Conservation (phyloP, 2,329 filamentous ascomycete genomes). For the Aspergillus floridensis region DNA sequence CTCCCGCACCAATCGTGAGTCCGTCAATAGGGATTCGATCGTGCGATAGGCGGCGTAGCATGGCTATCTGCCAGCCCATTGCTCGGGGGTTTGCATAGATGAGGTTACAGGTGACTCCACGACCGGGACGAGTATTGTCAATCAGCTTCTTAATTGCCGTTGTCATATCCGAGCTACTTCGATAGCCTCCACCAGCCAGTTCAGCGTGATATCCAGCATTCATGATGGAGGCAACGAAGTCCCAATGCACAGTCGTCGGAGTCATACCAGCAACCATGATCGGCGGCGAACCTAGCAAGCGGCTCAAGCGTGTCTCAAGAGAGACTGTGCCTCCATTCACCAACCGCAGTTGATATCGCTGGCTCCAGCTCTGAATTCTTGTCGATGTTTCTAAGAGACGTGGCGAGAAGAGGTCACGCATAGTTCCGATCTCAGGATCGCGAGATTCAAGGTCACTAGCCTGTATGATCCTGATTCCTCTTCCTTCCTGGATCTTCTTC, state of each 20-base stretch:
- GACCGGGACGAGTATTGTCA: constrained; percentile 65
- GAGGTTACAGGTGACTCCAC: constrained; percentile 53
- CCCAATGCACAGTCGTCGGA: constrained; percentile 79
- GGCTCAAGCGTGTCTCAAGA: constrained; percentile 95
- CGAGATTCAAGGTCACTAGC: constrained; percentile 14
- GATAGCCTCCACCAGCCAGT: constrained; percentile 52
- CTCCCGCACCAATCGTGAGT: constrained; percentile 86
- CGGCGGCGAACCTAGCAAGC: constrained; percentile 78
- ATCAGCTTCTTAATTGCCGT: constrained; percentile 48
- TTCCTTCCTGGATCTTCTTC: constrained; percentile 16
- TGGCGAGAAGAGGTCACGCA: constrained; percentile 17
- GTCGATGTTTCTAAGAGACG: constrained; percentile 52
- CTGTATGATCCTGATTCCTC: constrained; percentile 17
- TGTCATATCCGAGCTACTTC: constrained; percentile 45
- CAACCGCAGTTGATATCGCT: constrained; percentile 84
- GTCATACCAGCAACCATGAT: constrained; percentile 95
- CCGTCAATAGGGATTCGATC: constrained; percentile 85
- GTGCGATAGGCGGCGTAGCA: constrained; percentile 56
- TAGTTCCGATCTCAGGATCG: constrained; percentile 17
- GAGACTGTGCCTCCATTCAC: constrained; percentile 80
- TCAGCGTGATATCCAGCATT: constrained; percentile 50
- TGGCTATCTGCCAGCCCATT: constrained; percentile 54
- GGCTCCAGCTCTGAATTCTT: constrained; percentile 89
- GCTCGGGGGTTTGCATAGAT: constrained; percentile 55
- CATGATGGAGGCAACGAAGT: constrained; percentile 55